These are phyloP conservation scores for Phytophthora boehmeriae DNA, from an alignment of 352 stramenopile species.

Conservation along the genomic window DNA sequence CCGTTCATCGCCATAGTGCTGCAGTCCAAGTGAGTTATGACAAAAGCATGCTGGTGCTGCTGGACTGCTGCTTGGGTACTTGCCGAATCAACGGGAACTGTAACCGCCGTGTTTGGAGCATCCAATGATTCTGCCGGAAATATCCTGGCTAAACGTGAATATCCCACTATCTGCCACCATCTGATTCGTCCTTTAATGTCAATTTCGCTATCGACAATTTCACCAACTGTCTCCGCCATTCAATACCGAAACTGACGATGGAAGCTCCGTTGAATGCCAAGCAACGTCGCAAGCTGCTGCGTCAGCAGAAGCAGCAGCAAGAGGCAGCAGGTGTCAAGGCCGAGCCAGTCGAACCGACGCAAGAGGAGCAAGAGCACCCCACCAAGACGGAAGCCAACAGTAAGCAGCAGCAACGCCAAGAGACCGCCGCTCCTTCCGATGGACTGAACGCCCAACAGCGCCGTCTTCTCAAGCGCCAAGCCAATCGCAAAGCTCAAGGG, in stretches of 20 bases:
- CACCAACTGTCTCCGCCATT: background rate
- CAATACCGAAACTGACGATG: background rate
- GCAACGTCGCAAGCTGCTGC: slow-evolving; percentile 75
- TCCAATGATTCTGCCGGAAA: background rate
- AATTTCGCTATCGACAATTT: background rate
- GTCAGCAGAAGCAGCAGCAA: slow-evolving; percentile 55
- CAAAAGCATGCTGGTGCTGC: background rate
- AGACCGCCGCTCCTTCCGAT: background rate
- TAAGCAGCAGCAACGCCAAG: too few relatives aligned
- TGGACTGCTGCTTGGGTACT: background rate
- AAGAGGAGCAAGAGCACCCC: background rate
- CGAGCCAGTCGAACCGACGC: background rate
- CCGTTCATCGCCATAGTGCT: background rate
- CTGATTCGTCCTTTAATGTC: background rate
- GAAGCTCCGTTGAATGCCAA: slow-evolving; percentile 68
- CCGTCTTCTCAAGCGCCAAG: slow-evolving; percentile 54
- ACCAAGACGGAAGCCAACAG: slow-evolving; percentile 1
- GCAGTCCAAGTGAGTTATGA: background rate
- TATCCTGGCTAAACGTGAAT: background rate
- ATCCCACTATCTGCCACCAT: background rate
- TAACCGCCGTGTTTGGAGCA: background rate
- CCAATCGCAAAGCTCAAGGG: slow-evolving; percentile 37
- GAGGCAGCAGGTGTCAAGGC: background rate
- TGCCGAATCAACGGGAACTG: background rate
- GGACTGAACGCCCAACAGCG: slow-evolving; percentile 7